These are phyloP conservation scores for Daucus carota DNA, from an alignment of 129 eudicot genomes.

Conservation along the genomic window DH1_v3.0 NC_030384.2:47124001-47124500, in stretches of 20 bases:
- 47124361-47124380: slow-evolving; percentile 96
- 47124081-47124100: slow-evolving; percentile 98
- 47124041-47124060: slow-evolving; percentile 98
- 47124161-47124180: slow-evolving; percentile 94
- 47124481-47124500: slow-evolving; percentile 90
- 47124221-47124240: slow-evolving; percentile 92
- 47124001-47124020: too few relatives aligned
- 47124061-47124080: slow-evolving; percentile 85
- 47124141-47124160: slow-evolving; percentile 79
- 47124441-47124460: slow-evolving; percentile 87
- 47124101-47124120: slow-evolving; percentile 99
- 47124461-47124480: slow-evolving; percentile 82
- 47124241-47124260: slow-evolving; percentile 99
- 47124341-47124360: slow-evolving; percentile 92
- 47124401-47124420: slow-evolving; percentile 97
- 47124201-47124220: slow-evolving; percentile 89
- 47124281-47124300: slow-evolving; percentile 88
- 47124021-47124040: slow-evolving; percentile 84
- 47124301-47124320: slow-evolving; percentile 95
- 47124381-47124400: slow-evolving; percentile 95
- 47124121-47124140: slow-evolving; percentile 82
- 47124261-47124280: slow-evolving; percentile 83
- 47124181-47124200: slow-evolving; percentile 96
- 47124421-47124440: slow-evolving; percentile 97
- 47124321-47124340: slow-evolving; percentile 95